Evolutionary conservation across 345 rosid species (phyloP).

Genomic region (Citrus glauca): DNA sequence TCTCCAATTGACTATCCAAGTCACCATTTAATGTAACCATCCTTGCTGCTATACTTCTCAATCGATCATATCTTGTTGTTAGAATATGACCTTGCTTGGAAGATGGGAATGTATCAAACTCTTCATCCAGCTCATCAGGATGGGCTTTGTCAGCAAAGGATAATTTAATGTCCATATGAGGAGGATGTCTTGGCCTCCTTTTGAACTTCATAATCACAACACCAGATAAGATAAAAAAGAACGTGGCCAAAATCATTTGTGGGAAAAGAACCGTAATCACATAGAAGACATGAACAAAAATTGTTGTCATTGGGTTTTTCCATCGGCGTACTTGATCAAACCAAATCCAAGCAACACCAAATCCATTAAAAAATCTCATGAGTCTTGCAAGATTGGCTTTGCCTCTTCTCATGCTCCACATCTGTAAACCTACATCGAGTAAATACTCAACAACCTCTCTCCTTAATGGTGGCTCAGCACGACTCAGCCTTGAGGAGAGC

Average conservation of each 20-base stretch:
- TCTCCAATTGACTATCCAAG: slow-evolving; percentile 38
- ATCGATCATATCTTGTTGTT: slow-evolving; percentile 38
- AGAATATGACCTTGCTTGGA: slow-evolving; percentile 22
- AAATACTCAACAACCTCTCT: slow-evolving; percentile 54
- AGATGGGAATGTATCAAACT: slow-evolving; percentile 48
- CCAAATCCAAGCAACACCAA: slow-evolving; percentile 29
- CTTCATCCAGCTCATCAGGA: slow-evolving; percentile 47
- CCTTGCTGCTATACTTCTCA: slow-evolving; percentile 43
- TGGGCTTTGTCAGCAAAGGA: slow-evolving; percentile 29
- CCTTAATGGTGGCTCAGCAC: slow-evolving; percentile 45
- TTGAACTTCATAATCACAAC: slow-evolving; percentile 17
- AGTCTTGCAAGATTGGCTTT: slow-evolving; percentile 41
- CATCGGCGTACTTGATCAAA: slow-evolving; percentile 35
- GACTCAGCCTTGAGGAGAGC: slow-evolving; percentile 28
- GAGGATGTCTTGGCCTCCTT: slow-evolving; percentile 43
- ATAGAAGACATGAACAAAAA: slow-evolving; percentile 13
- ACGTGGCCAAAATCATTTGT: slow-evolving; percentile 16
- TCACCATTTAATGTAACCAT: slow-evolving; percentile 31
- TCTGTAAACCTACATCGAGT: slow-evolving; percentile 32
- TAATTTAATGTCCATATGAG: slow-evolving; percentile 37
- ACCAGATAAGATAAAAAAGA: slow-evolving; percentile 17
- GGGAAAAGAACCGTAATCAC: slow-evolving; percentile 18
- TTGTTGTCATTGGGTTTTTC: slow-evolving; percentile 30
- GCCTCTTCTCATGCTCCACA: slow-evolving; percentile 49
- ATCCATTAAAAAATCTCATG: slow-evolving; percentile 21